These are phyloP conservation scores for Candida maltosa DNA, from an alignment of 805 yeast genomes.

Conservation along the genomic window DNA sequence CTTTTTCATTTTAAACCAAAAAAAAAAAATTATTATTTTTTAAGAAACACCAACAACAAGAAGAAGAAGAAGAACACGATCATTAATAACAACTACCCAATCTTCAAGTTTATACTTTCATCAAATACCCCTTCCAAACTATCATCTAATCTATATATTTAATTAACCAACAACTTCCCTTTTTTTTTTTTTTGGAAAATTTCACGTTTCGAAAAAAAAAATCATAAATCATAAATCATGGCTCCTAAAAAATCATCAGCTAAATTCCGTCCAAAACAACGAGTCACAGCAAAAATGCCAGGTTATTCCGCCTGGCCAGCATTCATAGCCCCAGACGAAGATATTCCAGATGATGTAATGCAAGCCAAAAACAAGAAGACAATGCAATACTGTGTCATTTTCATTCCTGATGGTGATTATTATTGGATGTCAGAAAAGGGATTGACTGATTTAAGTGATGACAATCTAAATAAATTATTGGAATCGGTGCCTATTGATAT, in stretches of 20 bases:
- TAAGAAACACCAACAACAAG: no score
- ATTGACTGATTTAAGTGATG: conserved; percentile 27
- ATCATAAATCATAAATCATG: no score
- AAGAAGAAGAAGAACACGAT: no score
- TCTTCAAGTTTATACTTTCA: no score
- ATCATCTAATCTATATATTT: no score
- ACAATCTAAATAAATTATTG: conserved; percentile 21
- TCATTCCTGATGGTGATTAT: conserved; percentile 45
- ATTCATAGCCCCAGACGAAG: conserved; percentile 38
- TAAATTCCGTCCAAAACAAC: conserved; percentile 28
- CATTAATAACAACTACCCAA: no score
- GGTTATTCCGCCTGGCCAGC: conserved; percentile 51
- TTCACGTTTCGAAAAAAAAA: no score
- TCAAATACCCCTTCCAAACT: no score
- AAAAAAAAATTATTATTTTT: no score
- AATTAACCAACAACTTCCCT: no score
- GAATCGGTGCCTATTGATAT: conserved; percentile 12
- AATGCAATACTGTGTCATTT: conserved; percentile 39
- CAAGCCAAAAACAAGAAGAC: conserved; percentile 34
- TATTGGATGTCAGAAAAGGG: conserved; percentile 42
- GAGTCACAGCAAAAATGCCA: conserved; percentile 44
- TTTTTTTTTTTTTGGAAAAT: no score
- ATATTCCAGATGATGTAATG: conserved; percentile 33
- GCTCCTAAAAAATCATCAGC: conserved; percentile 27
- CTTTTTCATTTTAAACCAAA: no score